Evolutionary conservation across 352 stramenopile species (phyloP).

Genomic region (Globisporangium sylvaticum): DNA sequence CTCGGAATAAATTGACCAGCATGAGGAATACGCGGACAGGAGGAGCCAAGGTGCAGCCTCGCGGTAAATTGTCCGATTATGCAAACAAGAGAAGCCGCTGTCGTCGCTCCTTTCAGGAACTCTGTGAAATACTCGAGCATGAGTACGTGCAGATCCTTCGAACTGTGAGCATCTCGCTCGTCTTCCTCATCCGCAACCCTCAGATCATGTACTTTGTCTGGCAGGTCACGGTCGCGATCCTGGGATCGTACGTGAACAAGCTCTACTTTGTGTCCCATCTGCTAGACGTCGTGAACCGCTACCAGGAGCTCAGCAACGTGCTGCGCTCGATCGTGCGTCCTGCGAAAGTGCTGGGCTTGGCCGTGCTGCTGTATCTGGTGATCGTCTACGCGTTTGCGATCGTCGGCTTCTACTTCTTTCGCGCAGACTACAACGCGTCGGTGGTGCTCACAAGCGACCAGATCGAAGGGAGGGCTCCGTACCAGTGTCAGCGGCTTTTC

Average conservation of each 20-base stretch:
- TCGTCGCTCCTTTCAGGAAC: no score
- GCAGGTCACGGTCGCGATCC: conserved; percentile 54
- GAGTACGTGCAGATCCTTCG: conserved; percentile 9
- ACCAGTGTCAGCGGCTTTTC: conserved; percentile 64
- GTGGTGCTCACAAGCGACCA: conserved; percentile 29
- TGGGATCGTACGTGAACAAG: conserved; percentile 64
- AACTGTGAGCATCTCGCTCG: conserved; percentile 40
- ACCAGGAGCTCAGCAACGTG: conserved; percentile 70
- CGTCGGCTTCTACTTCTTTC: conserved; percentile 72
- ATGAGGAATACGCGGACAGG: no score
- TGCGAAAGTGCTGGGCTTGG: conserved; percentile 54
- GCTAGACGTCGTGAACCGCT: conserved; percentile 75
- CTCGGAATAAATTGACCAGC: no score
- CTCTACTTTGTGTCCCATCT: conserved; percentile 78
- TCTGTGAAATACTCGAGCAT: no score
- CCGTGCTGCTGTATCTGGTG: conserved; percentile 62
- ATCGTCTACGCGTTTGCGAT: conserved; percentile 74
- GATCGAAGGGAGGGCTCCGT: conserved; percentile 29
- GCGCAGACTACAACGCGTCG: conserved; percentile 48
- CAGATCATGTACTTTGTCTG: conserved; percentile 54
- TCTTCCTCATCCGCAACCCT: conserved; percentile 47
- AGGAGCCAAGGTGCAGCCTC: background rate
- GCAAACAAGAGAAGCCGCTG: background rate
- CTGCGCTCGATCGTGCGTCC: conserved; percentile 57
- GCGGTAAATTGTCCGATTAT: background rate